These are phyloP conservation scores for Salvia rosmarinus DNA, from an alignment of 257 asterid species.

Conservation along the genomic window DNA sequence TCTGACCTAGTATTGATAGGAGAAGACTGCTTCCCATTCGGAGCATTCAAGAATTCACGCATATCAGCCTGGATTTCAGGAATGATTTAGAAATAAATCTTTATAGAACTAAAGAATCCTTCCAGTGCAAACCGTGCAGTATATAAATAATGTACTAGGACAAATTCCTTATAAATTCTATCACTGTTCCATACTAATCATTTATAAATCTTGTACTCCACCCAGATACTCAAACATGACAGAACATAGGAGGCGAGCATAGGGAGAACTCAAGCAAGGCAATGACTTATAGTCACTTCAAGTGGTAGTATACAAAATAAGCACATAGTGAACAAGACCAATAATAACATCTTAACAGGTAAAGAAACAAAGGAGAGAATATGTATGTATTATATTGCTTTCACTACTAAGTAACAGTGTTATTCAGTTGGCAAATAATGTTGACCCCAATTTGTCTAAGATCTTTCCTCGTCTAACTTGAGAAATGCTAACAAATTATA, in stretches of 20 bases:
- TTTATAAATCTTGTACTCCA: background rate
- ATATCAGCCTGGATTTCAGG: slow-evolving; percentile 72
- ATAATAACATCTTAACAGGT: background rate
- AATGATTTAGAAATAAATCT: slow-evolving; percentile 49
- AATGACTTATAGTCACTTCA: background rate
- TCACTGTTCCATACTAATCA: slow-evolving; percentile 2
- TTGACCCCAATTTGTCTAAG: background rate
- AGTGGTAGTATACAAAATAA: background rate
- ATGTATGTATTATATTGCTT: background rate
- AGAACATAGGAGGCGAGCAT: background rate
- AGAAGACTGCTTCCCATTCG: slow-evolving; percentile 75
- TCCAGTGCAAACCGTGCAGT: slow-evolving; percentile 2
- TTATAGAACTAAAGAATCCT: slow-evolving; percentile 26
- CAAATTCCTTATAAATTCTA: background rate
- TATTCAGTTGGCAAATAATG: background rate
- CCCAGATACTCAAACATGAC: background rate
- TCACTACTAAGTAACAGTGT: background rate
- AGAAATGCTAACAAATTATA: background rate
- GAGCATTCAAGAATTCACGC: slow-evolving; percentile 94
- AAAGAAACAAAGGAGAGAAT: background rate
- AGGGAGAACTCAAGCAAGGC: background rate
- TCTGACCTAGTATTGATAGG: slow-evolving; percentile 66
- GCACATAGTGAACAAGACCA: background rate
- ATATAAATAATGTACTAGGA: background rate
- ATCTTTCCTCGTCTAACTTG: background rate